Evolutionary conservation across 257 asterid genomes (phyloP), one percentile per base, ranked within the genome.

Genomic region (Nicotiana sylvestris): DNA sequence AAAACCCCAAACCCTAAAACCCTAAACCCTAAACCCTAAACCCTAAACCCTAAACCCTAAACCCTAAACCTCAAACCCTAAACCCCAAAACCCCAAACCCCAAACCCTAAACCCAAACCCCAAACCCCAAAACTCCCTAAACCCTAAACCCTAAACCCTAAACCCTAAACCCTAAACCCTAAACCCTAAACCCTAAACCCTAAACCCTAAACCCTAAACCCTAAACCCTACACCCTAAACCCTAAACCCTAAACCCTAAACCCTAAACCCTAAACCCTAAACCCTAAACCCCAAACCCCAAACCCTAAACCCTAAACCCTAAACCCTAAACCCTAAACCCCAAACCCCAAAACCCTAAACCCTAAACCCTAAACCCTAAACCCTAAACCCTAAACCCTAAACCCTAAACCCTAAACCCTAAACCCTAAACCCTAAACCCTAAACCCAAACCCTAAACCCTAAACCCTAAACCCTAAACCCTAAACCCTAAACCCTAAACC

Each of bases 391-490:
- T 9, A 69, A 55, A 5, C 81, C 81, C 15, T 11, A 82, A 69
- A 32, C 84, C 84, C 29, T 11, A 82, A 69, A 16, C 83, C 83
- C 29, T 21, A 81, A 37, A 60, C 83, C 77, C 15, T 0, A 81
- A 66, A 21, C 83, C 83, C n/a, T 3, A 82, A 82, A 35, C 85
- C 85, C 30, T 9, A 82, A 82, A 57, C 85, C 85, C 33, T 32
- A 82, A 82, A 57, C 85, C 85, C 43, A 74, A 72, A 35, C 85
- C 81, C 64, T 9, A 74, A 82, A 57, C 85, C 85, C 76, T 18
- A 74, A 82, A 57, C 81, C 85, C 81, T 35, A 58, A 82, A 70
- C 85, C 85, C 81, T 56, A 74, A 82, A 70, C 81, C 85, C 74
- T 35, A 58, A 82, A 57, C 85, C 81, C 65, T 9, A 74, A 82